A percentile compares a stretch with the other conserved stretches of the same genome.
phyloP scores from a whole-genome alignment of 1,284 basidiomycete species.

The Gastroboletus turbinatus region DNA sequence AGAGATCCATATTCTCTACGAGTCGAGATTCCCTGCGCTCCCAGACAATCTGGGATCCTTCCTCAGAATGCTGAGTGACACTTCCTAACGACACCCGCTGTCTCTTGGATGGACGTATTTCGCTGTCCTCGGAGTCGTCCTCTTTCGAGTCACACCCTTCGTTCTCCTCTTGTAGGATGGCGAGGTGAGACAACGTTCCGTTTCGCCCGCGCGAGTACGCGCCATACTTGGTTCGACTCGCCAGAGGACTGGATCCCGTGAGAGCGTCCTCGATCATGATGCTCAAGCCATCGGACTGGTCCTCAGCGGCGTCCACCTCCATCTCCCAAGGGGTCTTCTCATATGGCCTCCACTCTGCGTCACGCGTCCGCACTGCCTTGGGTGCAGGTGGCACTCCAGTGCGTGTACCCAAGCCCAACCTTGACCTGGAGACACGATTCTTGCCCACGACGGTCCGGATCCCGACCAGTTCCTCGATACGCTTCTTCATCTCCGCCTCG shows the following conservation, averaged over 20 bases:
- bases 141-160: conserved; percentile 20
- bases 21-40: conserved; percentile 17
- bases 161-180: conserved; percentile 28
- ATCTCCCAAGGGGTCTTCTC: conserved; percentile 29
- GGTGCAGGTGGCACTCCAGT: conserved; percentile 25
- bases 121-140: conserved; percentile 6
- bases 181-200: conserved; percentile 14
- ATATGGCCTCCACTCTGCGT: conserved; percentile 16
- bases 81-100: conserved; percentile 8
- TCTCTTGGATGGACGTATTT: conserved; percentile 22
- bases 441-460: conserved; percentile 36
- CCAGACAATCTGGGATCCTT: not conserved
- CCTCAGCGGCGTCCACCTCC: conserved; percentile 17
- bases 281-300: conserved; percentile 1
- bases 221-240: conserved; percentile 17
- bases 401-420: conserved; percentile 16
- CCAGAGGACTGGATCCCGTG: conserved; percentile 32
- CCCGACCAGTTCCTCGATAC: conserved; percentile 53
- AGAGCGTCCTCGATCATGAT: conserved; percentile 15
- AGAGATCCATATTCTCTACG: conserved; percentile 30
- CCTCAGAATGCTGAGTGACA: not conserved
- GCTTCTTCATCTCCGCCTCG: conserved; percentile 43
- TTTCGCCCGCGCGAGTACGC: conserved; percentile 7
- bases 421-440: conserved; percentile 18
- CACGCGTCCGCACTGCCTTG: conserved; percentile 27